These are phyloP conservation scores for Linnemannia exigua DNA, from an alignment of 192 early-diverging fungal genomes.

Conservation along the genomic window DNA sequence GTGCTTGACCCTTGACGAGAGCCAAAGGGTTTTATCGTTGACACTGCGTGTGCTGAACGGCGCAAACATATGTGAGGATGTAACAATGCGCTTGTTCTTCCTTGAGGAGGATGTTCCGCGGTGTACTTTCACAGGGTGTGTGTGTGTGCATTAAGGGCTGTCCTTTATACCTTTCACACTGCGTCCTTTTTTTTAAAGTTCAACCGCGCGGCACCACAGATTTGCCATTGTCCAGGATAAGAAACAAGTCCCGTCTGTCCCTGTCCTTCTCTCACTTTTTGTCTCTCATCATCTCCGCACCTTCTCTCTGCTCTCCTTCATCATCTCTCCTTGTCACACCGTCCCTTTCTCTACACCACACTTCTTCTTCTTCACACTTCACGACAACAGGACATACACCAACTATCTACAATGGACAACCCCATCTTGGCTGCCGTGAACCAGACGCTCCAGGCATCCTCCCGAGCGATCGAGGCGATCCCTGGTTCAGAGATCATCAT, in stretches of 20 bases:
- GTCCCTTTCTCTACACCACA: neutral
- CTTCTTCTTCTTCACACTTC: neutral
- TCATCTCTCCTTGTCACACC: neutral
- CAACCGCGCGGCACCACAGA: neutral
- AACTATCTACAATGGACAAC: constrained; percentile 42
- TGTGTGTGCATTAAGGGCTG: too few species aligned
- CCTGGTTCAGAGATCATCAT: constrained; percentile 85
- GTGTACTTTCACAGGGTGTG: too few species aligned
- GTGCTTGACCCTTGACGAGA: too few species aligned
- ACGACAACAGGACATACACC: neutral
- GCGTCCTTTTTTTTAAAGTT: too few species aligned
- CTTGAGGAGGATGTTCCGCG: too few species aligned
- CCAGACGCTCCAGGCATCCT: constrained; percentile 59
- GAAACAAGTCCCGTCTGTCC: neutral
- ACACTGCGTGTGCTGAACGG: too few species aligned
- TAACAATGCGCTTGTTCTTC: too few species aligned
- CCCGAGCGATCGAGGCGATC: constrained; percentile 58
- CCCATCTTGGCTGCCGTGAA: constrained; percentile 60
- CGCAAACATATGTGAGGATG: too few species aligned
- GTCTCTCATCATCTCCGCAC: constrained; percentile 24
- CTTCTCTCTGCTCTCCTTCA: neutral
- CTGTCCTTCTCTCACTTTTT: constrained; percentile 1
- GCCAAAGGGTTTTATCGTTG: too few species aligned
- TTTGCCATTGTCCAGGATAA: neutral
- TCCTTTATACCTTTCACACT: too few species aligned